Evolutionary conservation across 768 basidiomycete genomes (phyloP), one percentile per base, ranked within the genome.

Genomic region (Xerocomellus amylosporus): DNA sequence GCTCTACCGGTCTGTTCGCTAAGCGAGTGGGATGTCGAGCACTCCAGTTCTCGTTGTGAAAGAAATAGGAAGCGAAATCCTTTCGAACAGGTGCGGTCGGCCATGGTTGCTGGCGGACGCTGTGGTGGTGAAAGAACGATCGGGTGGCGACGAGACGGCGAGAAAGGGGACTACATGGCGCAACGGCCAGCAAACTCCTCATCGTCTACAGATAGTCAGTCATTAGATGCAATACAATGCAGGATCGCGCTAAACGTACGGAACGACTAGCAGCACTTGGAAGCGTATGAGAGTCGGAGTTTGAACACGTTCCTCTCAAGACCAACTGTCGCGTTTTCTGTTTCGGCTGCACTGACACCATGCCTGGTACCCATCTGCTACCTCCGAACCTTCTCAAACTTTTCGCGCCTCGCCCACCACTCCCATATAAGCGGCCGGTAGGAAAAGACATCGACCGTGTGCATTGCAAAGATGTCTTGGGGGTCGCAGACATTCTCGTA

Each of bases 361-460:
- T 79, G 78, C 79, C 78, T 10, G 89, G 88, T 45, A 93, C 92
- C 4, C 91, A 95, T 74, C 79, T 95, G 22, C 82, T 99, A 22
- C 96, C 96, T 4, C 93, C 93, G 4, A 97, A 98, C 73, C 83
- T 99, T 49, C 86, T 98, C 71, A 94, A 96, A 70, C 87, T 98
- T 61, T 99, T 98, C 71, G 88, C 93, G 0, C 94, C 97, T 5
- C 85, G 97, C 8, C 93, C 96, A 1, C 90, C 88, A 3, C 81
- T 98, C 4, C 88, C 89, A 1, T 98, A 93, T 68, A 65, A 85
- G 30, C 86, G 93, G 9, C 94, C 96, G 0, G 78, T 92, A 33
- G 93, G 90, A 68, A 86, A 76, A 62, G 92, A 97, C 67, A 85
- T 90, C 36, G 83, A 90, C 72, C 83, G 84, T 31, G 79, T 93